Percentiles rank a stretch among this genome's conserved stretches.
Conservation (phyloP, 257 asterid genomes). For the Anisodus tanguticus region DNA sequence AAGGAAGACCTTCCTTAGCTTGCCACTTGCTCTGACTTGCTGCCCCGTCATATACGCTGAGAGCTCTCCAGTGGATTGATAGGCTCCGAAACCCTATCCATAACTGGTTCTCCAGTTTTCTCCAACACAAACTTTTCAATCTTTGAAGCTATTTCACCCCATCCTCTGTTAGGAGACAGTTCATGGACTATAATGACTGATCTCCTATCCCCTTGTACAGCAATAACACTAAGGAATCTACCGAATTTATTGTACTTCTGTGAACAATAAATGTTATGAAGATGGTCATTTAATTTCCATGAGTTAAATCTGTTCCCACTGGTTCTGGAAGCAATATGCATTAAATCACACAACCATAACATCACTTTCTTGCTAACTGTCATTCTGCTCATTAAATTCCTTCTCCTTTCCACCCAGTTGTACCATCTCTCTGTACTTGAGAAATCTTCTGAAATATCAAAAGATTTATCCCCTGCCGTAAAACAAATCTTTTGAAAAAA, state of each 20-base stretch:
- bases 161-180: background rate
- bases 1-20: too few relatives aligned
- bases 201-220: background rate
- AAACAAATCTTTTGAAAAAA: background rate
- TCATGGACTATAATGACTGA: background rate
- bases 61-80: background rate
- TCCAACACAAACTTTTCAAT: background rate
- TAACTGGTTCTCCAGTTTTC: background rate
- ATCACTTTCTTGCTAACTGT: background rate
- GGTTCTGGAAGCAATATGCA: background rate
- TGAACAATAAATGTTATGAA: background rate
- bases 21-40: too few relatives aligned
- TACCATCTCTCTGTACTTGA: background rate
- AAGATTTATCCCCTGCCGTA: conserved; percentile 5
- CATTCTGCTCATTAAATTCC: too few relatives aligned
- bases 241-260: background rate
- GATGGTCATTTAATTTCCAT: background rate
- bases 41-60: background rate
- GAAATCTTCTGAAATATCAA: background rate
- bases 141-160: background rate
- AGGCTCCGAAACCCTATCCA: too few relatives aligned
- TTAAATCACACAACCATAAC: background rate
- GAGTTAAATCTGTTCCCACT: background rate
- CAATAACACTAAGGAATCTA: background rate
- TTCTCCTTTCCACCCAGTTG: conserved; percentile 1